Base-by-base conservation (phyloP, 176 grass and related monocot genomes). In the Phoenix dactylifera region DNA sequence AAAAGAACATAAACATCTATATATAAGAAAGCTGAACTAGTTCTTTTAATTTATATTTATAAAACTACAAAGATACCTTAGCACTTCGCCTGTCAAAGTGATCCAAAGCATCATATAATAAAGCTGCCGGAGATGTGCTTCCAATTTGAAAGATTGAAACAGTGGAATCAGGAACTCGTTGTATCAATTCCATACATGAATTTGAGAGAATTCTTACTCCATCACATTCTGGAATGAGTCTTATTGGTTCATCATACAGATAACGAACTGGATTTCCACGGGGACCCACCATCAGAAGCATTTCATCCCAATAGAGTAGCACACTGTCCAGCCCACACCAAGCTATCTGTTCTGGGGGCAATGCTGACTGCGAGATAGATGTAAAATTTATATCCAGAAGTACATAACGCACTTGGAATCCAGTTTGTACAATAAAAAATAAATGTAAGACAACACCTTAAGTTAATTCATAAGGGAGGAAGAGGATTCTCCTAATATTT, bases 321-420 rank as follows among this genome's bases (percentile, higher is more conserved):
- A 97, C 93, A 12, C 93, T 91, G 69, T 97, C 92, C 62, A 90
- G 51, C n/a, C 87, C 86, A 50, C 87, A 97, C 92, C 92, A 97
- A 63, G 82, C 87, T 69, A 97, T 85, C 76, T 91, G 93, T 58
- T 91, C 87, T 6, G 93, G 93, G 75, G 93, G 93, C 59, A 97
- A 84, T 51, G 93, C 78, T 49, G 93, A 97, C 87, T 96, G 67
- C 39, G 69, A 73, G 23, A 76, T 61, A 50, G 24, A 26, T 44
- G 50, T 49, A 55, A 24, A 22, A 68, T 7, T 62, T 35, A 69
- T 14, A 44, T 2, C 2, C 12, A 44, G 7, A 44, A 44, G 9
- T 44, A 44, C 35, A 44, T 44, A 44, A 9, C 35, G 12, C 35
- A 14, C 35, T 12, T 44, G 6, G 35, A 44, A 44, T 14, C 9